Evolutionary conservation across 1,284 basidiomycete species (phyloP), one percentile per base, ranked within the genome.

Genomic region (Entoloma clypeatum): DNA sequence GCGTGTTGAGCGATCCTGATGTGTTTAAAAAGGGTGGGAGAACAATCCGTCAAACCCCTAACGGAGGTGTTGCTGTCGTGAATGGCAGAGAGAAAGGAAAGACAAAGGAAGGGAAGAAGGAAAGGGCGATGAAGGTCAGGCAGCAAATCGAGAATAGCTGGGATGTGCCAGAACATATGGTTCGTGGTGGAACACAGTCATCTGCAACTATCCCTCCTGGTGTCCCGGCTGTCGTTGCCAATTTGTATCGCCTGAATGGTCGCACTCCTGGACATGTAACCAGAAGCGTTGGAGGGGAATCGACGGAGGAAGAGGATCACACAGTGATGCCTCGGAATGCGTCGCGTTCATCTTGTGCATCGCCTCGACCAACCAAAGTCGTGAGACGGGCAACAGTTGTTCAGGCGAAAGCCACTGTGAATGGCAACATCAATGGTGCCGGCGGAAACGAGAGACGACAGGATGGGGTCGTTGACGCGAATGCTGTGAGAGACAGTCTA

Each of bases 1-100:
- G 79, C 40, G 76, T 77, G 8, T 55, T 86, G 49, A 83, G 80
- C 52, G 78, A 85, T 50, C 73, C 75, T 1, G 68, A 69, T 29
- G 67, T 69, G 4, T 79, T 80, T 49, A 62, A 65, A 35, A 57
- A 53, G 36, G 60, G 55, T 10, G 31, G 59, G 41, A 51, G 50
- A 49, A 53, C 51, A 39, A 51, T 54, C 44, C 54, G 48, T 45
- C 29, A 38, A 41, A 39, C 32, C n/a, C 24, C 26, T 37, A 24
- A 26, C 38, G 36, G 26, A 18, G 29, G 16, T 16, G 22, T 10
- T 32, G 5, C 17, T 38, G 36, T 31, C 1, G 37, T 16, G 17
- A 41, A 41, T 23, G 14, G 55, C 45, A 25, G 48, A 44, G 30
- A 56, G 47, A 49, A 48, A 42, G 13, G 48, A 35, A 40, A 35